Base-by-base conservation (phyloP, 148 eudicot species). In the Polygonum maritimum region DNA sequence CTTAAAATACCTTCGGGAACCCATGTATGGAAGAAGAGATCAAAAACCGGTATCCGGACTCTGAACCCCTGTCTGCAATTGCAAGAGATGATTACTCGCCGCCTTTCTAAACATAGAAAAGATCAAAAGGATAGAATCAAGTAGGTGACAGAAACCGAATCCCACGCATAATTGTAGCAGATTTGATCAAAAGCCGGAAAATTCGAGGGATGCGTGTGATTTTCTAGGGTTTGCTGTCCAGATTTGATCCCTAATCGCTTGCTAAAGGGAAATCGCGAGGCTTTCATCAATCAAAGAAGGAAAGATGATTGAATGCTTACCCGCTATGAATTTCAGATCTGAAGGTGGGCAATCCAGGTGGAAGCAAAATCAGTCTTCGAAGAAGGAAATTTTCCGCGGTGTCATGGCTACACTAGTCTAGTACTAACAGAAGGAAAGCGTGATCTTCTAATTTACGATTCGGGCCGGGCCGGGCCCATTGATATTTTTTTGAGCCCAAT, bases 1-100 rank as follows among this genome's bases (percentile, higher is more conserved):
- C 19, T 38, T 55, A 54, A 63, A 82, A 21, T 74, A 86, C 91
- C 91, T 88, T 81, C 89, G 83, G 31, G 91, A 79, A 79, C 84
- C 84, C 91, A 88, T 84, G 44, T 82, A 60, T 69, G 39, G 40
- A 54, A 15, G 49, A 51, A 16, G 1, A 62, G 77, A 77, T 65
- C 69, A 63, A 33, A 63, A 33, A 48, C 35, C 44, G 33, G 13
- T 21, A 19, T 36, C 67, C n/a, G 48, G 19, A 69, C 45, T 75
- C 65, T 26, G 52, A 41, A 40, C 35, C 52, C 22, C 16, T 45
- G 11, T 26, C 36, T 72, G 55, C 10, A 8, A 36, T 35, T 55
- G 41, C 71, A 67, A 67, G 36, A 36, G 44, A 67, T 35, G 44
- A 39, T 14, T 57, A 19, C 40, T 69, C 74, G 51, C n/a, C 69